phyloP scores from a whole-genome alignment of 2,329 filamentous ascomycete species.

The Botrytis galanthina region DNA sequence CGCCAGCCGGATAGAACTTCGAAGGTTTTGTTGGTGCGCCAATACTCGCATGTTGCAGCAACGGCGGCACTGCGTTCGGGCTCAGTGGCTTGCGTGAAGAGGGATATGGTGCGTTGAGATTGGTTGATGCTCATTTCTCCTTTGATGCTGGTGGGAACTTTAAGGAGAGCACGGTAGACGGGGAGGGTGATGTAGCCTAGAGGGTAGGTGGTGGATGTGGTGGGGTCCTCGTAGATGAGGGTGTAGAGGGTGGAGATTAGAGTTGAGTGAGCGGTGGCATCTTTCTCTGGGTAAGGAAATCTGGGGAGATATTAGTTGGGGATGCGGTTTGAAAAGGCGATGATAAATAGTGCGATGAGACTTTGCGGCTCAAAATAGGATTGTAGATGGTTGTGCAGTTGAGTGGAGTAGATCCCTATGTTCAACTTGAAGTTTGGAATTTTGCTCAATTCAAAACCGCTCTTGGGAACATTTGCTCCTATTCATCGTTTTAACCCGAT shows the following conservation, averaged over 20 bases:
- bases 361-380: neutral
- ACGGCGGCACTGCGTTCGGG: slow-evolving; percentile 59
- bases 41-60: slow-evolving; percentile 59
- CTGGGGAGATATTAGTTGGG: slow-evolving; percentile 44
- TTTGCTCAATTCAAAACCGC: neutral
- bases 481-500: neutral
- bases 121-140: slow-evolving; percentile 62
- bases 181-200: slow-evolving; percentile 60
- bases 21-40: slow-evolving; percentile 71
- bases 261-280: slow-evolving; percentile 54
- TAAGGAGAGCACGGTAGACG: slow-evolving; percentile 50
- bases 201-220: slow-evolving; percentile 49
- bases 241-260: slow-evolving; percentile 64
- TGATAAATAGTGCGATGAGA: neutral
- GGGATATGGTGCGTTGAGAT: slow-evolving; percentile 58
- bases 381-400: neutral
- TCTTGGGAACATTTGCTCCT: neutral
- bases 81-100: slow-evolving; percentile 57
- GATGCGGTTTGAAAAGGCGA: neutral
- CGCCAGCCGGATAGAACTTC: slow-evolving; percentile 75
- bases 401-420: neutral
- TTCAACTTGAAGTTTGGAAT: neutral
- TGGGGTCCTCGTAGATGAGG: slow-evolving; percentile 57
- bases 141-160: slow-evolving; percentile 50
- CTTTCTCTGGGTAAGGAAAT: slow-evolving; percentile 71